Evolutionary conservation across 148 eudicot genomes (phyloP).

Genomic region (Limonium bicolor): DNA sequence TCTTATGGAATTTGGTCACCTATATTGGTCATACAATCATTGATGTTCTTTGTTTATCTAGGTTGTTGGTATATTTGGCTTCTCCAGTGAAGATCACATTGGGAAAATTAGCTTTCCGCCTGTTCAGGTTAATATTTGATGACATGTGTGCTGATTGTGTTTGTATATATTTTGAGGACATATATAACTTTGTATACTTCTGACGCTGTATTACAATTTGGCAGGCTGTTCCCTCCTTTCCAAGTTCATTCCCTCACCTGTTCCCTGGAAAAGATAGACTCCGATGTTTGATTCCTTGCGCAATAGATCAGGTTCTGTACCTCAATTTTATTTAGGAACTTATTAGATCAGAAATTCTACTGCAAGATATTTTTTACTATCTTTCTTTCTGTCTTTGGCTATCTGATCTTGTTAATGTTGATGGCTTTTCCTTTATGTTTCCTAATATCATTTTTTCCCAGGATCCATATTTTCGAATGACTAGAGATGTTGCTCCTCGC

Average conservation of each 20-base stretch:
- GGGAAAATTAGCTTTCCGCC: conserved; percentile 88
- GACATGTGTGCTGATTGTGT: neutral
- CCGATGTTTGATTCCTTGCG: conserved; percentile 95
- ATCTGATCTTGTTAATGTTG: neutral
- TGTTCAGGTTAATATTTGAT: conserved; percentile 43
- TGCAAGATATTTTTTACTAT: too few species aligned
- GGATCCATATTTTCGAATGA: conserved; percentile 99
- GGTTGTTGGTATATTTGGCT: conserved; percentile 94
- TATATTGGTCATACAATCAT: neutral
- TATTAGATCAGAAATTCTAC: too few species aligned
- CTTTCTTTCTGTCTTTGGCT: too few species aligned
- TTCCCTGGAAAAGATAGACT: conserved; percentile 58
- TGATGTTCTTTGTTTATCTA: conserved; percentile 15
- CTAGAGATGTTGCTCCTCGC: conserved; percentile 98
- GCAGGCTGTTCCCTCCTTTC: conserved; percentile 97
- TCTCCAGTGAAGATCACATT: conserved; percentile 79
- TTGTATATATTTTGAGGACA: neutral
- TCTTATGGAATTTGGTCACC: neutral
- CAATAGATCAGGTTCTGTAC: conserved; percentile 78
- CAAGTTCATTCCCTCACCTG: conserved; percentile 91
- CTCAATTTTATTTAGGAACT: neutral
- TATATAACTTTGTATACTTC: too few species aligned
- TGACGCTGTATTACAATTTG: too few species aligned
- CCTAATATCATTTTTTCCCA: conserved; percentile 18
- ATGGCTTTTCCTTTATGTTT: neutral